These are phyloP conservation scores for Mallotus repandus DNA, from an alignment of 441 rosid species.

Conservation along the genomic window DNA sequence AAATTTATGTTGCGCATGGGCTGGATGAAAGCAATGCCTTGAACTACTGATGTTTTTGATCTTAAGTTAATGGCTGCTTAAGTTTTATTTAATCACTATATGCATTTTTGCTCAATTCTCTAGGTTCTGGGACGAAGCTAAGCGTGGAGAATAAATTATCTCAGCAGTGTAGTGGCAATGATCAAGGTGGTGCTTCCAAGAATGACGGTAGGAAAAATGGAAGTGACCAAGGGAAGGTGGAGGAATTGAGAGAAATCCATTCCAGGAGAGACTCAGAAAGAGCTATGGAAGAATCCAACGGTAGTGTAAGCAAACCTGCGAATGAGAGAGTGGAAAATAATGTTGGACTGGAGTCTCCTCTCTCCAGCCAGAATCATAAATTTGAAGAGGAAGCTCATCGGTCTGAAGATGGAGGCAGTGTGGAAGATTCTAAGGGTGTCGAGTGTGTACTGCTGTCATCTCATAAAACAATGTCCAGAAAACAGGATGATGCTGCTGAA, in stretches of 20 bases:
- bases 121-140: slow-evolving; percentile 26
- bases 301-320: slow-evolving; percentile 11
- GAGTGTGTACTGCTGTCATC: slow-evolving; percentile 4
- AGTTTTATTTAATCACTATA: neutral
- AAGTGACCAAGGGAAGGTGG: slow-evolving; percentile 12
- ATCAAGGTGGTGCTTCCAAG: slow-evolving; percentile 17
- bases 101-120: neutral
- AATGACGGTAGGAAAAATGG: slow-evolving; percentile 13
- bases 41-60: slow-evolving; percentile 7
- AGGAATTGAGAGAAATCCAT: slow-evolving; percentile 20
- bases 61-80: neutral
- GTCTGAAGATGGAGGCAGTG: slow-evolving; percentile 28
- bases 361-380: slow-evolving; percentile 13
- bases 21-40: slow-evolving; percentile 10
- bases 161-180: slow-evolving; percentile 9
- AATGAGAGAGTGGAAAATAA: slow-evolving; percentile 12
- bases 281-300: slow-evolving; percentile 15
- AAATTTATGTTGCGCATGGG: neutral
- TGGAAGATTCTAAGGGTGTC: slow-evolving; percentile 26
- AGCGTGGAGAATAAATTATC: slow-evolving; percentile 12
- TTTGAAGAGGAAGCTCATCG: slow-evolving; percentile 18
- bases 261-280: slow-evolving; percentile 14
- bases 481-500: slow-evolving; percentile 26
- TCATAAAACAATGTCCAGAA: neutral
- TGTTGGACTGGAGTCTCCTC: slow-evolving; percentile 5